Conservation (phyloP, 2,329 filamentous ascomycete species). For the Fusarium begoniae region DNA sequence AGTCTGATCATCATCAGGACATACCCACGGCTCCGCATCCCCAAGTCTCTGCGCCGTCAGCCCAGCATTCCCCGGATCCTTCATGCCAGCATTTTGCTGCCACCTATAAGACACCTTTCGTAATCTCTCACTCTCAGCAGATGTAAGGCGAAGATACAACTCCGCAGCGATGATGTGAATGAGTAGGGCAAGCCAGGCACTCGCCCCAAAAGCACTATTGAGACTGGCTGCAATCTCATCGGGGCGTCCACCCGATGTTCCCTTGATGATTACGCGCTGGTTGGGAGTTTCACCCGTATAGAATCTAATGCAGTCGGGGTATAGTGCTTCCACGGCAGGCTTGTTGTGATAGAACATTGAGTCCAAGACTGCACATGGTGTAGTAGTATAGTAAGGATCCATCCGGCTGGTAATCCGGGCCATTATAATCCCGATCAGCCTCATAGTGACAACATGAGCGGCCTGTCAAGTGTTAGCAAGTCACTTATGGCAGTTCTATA, state of each 20-base stretch:
- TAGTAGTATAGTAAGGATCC: conserved; percentile 40
- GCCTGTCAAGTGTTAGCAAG: conserved; percentile 38
- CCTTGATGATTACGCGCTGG: conserved; percentile 42
- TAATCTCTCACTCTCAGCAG: conserved; percentile 62
- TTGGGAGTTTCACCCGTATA: conserved; percentile 39
- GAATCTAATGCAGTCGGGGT: conserved; percentile 56
- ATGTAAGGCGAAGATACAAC: conserved; percentile 61
- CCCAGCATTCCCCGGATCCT: conserved; percentile 58
- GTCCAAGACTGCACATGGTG: conserved; percentile 60
- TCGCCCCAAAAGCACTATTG: conserved; percentile 60
- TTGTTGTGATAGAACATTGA: conserved; percentile 47
- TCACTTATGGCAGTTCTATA: accelerated
- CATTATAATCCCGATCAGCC: conserved; percentile 57
- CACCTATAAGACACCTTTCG: conserved; percentile 64
- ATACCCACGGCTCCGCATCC: conserved; percentile 30
- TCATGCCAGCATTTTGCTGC: conserved; percentile 63
- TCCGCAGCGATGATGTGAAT: conserved; percentile 62
- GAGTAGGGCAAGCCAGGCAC: conserved; percentile 61
- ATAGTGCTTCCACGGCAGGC: conserved; percentile 46
- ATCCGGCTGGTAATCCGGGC: conserved; percentile 50
- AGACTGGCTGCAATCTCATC: conserved; percentile 53
- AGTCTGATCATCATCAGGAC: background rate
- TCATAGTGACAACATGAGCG: conserved; percentile 61
- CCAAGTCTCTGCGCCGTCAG: conserved; percentile 47
- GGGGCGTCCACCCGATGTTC: conserved; percentile 42